Percentiles rank a stretch among this genome's conserved stretches.
These are phyloP conservation scores for Syzygium malaccense DNA, from an alignment of 441 rosid species.

Conservation along the genomic window DNA sequence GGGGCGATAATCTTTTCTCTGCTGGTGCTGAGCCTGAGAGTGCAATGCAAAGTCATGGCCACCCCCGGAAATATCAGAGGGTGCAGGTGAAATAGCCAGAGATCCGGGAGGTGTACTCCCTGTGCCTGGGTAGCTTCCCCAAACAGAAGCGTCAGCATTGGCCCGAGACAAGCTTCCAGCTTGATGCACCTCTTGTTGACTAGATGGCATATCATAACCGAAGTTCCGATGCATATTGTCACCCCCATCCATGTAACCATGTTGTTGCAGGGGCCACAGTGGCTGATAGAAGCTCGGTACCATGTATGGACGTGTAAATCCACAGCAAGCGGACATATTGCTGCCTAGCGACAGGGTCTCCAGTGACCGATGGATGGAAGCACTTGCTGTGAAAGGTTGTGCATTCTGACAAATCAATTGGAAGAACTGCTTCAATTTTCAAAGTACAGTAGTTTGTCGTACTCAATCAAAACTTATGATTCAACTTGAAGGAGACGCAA, in stretches of 20 bases:
- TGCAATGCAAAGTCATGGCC: neutral
- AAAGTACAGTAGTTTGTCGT: neutral
- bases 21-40: slow-evolving; percentile 10
- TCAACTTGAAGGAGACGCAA: too few species aligned
- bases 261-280: neutral
- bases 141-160: slow-evolving; percentile 4
- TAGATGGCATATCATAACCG: slow-evolving; percentile 8
- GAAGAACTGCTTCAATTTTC: neutral
- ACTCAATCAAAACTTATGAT: too few species aligned
- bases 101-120: slow-evolving; percentile 1
- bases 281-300: slow-evolving; percentile 12
- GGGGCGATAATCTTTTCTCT: slow-evolving; percentile 7
- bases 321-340: neutral
- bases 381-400: neutral
- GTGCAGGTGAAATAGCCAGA: neutral
- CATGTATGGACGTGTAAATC: neutral
- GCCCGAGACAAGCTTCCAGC: slow-evolving; percentile 17
- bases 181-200: slow-evolving; percentile 12
- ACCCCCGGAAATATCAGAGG: neutral
- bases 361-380: slow-evolving; percentile 22
- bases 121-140: slow-evolving; percentile 19
- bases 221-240: neutral
- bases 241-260: slow-evolving; percentile 11
- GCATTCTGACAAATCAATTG: neutral
- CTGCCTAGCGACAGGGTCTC: slow-evolving; percentile 11